A percentile compares a stretch with the other conserved stretches of the same genome.
Conservation (phyloP, 2,329 filamentous ascomycete species). For the Talaromyces sp. region DNA sequence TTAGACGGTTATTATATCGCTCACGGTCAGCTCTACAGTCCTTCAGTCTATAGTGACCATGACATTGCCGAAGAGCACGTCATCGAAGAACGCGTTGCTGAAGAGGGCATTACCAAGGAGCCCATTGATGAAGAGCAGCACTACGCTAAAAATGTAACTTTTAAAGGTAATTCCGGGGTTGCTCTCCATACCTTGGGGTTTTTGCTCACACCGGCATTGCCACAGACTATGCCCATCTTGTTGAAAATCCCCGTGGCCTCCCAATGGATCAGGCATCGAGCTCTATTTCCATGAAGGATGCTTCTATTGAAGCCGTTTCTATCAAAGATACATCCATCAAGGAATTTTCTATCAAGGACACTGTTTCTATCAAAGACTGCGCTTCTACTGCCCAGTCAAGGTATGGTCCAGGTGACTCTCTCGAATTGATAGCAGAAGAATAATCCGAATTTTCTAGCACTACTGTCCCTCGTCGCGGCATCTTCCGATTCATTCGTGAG, state of each 20-base stretch:
- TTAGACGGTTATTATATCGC: not conserved
- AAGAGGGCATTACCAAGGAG: not conserved
- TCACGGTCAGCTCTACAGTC: not conserved
- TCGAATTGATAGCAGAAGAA: not conserved
- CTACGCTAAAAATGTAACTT: constrained; percentile 8
- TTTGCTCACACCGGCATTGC: not conserved
- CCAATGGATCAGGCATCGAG: constrained; percentile 7
- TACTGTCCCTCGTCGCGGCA: not conserved
- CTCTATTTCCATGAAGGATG: not conserved
- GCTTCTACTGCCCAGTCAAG: constrained; percentile 1
- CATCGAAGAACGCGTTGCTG: not conserved
- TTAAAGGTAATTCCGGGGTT: not conserved
- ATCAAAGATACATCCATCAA: not conserved
- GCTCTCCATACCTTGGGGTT: not conserved
- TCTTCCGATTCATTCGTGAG: not conserved
- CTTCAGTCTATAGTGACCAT: not conserved
- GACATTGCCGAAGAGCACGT: not conserved
- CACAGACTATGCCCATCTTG: not conserved
- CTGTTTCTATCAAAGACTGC: not conserved
- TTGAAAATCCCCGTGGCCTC: not conserved
- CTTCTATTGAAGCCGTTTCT: not conserved
- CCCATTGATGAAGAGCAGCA: not conserved
- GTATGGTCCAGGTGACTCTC: not conserved
- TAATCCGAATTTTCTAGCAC: not conserved
- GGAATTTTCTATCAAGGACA: not conserved